Evolutionary conservation across 176 grass and related monocot species (phyloP).

Genomic region (Luzula sylvatica): DNA sequence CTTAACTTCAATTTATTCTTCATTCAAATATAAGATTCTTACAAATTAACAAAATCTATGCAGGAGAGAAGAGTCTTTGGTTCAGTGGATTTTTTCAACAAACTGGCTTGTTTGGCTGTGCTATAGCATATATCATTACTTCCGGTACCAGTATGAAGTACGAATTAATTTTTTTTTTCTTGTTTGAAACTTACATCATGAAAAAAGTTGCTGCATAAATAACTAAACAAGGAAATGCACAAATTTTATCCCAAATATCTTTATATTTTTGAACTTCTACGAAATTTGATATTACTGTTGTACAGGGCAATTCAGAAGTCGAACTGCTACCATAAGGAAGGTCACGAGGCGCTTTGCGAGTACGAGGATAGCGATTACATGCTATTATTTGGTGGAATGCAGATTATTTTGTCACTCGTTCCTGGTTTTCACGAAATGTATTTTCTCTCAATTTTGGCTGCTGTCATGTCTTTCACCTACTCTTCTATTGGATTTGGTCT

Average conservation of each 20-base stretch:
- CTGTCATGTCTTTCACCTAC: constrained; percentile 80
- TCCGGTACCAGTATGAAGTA: constrained; percentile 64
- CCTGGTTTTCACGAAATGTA: constrained; percentile 66
- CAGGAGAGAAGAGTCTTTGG: constrained; percentile 44
- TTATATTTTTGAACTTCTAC: not conserved
- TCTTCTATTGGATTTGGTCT: constrained; percentile 56
- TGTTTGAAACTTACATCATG: not conserved
- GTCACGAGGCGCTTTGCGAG: constrained; percentile 37
- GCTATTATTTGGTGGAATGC: constrained; percentile 53
- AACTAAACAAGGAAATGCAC: not conserved
- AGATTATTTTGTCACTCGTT: constrained; percentile 62
- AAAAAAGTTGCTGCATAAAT: not conserved
- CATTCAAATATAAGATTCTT: no score
- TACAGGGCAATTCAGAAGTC: constrained; percentile 53
- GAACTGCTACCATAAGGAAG: constrained; percentile 63
- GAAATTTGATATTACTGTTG: not conserved
- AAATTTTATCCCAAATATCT: not conserved
- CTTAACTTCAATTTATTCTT: no score
- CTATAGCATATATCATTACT: constrained; percentile 59
- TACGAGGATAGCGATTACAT: constrained; percentile 48
- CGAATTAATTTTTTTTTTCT: not conserved
- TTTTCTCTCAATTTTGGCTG: constrained; percentile 58
- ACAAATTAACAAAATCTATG: not conserved
- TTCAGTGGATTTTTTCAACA: constrained; percentile 45
- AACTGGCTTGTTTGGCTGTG: constrained; percentile 36